These are phyloP conservation scores for Termitomyces sp. DNA, from an alignment of 768 basidiomycete genomes.

Conservation along the genomic window DNA sequence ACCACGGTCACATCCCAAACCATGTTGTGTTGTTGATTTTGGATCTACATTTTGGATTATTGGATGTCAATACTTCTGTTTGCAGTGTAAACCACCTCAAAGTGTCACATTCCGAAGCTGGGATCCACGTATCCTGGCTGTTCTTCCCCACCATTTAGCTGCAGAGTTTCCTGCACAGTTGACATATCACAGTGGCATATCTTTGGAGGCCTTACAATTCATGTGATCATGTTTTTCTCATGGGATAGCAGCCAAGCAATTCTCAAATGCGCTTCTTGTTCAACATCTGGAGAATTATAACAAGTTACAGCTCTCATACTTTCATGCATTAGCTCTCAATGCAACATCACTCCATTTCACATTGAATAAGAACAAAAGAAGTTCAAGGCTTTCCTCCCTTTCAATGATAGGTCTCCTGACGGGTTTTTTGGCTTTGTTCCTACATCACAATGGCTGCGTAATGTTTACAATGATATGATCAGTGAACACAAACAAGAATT, in stretches of 20 bases:
- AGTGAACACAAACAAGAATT: constrained; percentile 10
- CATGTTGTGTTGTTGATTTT: constrained; percentile 11
- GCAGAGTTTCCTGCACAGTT: constrained; percentile 19
- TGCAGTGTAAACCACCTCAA: background rate
- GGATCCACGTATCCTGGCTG: constrained; percentile 1
- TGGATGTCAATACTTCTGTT: constrained; percentile 11
- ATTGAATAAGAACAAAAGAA: background rate
- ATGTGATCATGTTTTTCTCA: constrained; percentile 17
- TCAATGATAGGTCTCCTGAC: background rate
- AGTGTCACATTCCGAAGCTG: constrained; percentile 8
- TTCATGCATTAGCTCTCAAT: background rate
- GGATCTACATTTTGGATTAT: constrained; percentile 12
- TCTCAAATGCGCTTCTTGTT: constrained; percentile 16
- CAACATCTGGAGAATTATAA: constrained; percentile 18
- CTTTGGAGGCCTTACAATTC: constrained; percentile 11
- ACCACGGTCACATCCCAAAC: constrained; percentile 4
- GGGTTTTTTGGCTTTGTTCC: constrained; percentile 15
- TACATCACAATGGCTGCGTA: background rate
- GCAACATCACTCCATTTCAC: background rate
- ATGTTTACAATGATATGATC: constrained; percentile 3
- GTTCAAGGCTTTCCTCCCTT: constrained; percentile 1
- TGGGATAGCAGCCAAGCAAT: constrained; percentile 22
- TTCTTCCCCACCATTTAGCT: background rate
- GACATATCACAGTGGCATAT: constrained; percentile 16
- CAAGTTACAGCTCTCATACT: constrained; percentile 14